A percentile compares a stretch with the other conserved stretches of the same genome.
These are phyloP conservation scores for Amphibolis antarctica DNA, from an alignment of 106 monocot genomes.

Conservation along the genomic window DNA sequence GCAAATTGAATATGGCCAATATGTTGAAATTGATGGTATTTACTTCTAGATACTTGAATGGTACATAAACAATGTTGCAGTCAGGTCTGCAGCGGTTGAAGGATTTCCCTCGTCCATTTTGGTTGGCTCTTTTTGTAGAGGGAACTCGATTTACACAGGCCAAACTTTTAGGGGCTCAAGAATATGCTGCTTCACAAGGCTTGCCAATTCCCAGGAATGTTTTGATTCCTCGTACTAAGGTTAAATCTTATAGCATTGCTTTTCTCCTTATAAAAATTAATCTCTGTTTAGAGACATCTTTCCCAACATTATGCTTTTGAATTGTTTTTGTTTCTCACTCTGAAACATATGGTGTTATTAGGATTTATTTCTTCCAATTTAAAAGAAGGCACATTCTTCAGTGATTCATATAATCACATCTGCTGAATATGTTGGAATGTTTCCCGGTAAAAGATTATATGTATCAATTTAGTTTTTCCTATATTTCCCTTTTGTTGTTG, in stretches of 20 bases:
- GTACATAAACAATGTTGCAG: constrained; percentile 28
- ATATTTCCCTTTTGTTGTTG: too few species aligned
- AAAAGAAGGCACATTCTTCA: too few species aligned
- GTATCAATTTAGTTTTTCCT: too few species aligned
- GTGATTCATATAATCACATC: too few species aligned
- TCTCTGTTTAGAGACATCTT: background rate
- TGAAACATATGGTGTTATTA: background rate
- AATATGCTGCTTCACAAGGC: constrained; percentile 81
- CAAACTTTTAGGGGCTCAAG: constrained; percentile 90
- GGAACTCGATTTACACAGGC: constrained; percentile 94
- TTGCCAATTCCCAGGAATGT: constrained; percentile 75
- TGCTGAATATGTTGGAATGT: background rate
- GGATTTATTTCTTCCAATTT: background rate
- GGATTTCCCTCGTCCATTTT: constrained; percentile 87
- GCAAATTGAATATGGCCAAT: constrained; percentile 1
- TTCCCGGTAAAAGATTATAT: background rate
- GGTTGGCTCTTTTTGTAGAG: constrained; percentile 98
- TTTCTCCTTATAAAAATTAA: background rate
- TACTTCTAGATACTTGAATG: background rate
- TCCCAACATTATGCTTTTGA: background rate
- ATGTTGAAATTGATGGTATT: background rate
- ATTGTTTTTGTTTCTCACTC: background rate
- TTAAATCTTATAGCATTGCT: constrained; percentile 3
- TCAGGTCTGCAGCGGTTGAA: constrained; percentile 61
- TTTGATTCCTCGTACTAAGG: constrained; percentile 98